Conservation (phyloP, 202 grass and related monocot species). For the Dendrocalamus latiflorus region DNA sequence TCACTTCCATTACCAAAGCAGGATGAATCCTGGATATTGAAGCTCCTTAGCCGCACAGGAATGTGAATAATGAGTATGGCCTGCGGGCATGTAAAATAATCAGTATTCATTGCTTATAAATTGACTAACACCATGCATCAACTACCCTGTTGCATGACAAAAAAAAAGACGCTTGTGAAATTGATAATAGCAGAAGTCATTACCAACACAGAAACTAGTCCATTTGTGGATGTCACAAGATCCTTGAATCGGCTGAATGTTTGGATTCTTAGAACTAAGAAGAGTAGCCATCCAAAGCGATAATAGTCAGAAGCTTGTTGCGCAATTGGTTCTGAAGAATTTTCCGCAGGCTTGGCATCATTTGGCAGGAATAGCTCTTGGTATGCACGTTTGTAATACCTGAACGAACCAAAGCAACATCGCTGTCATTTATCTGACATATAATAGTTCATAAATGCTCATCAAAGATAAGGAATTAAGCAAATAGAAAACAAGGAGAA, state of each 20-base stretch:
- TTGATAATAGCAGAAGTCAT: slow-evolving; percentile 3
- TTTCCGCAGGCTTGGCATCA: slow-evolving; percentile 39
- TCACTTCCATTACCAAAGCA: slow-evolving; percentile 56
- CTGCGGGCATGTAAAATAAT: slow-evolving; percentile 38
- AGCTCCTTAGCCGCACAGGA: slow-evolving; percentile 63
- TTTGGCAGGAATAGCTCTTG: slow-evolving; percentile 71
- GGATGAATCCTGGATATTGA: slow-evolving; percentile 54
- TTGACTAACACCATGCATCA: slow-evolving; percentile 12
- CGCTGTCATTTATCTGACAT: neutral
- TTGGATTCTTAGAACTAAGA: slow-evolving; percentile 74
- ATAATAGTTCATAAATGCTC: neutral
- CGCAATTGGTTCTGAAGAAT: slow-evolving; percentile 32
- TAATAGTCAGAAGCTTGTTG: slow-evolving; percentile 62
- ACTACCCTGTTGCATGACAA: slow-evolving; percentile 9
- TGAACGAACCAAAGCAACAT: slow-evolving; percentile 40
- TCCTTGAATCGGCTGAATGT: slow-evolving; percentile 74
- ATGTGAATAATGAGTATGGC: slow-evolving; percentile 82
- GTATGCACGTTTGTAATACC: slow-evolving; percentile 84
- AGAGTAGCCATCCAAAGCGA: slow-evolving; percentile 90
- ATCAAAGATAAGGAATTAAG: neutral
- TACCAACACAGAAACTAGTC: slow-evolving; percentile 78
- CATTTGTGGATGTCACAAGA: slow-evolving; percentile 88
- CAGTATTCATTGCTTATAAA: slow-evolving; percentile 2
- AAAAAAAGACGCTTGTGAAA: neutral
- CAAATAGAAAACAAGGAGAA: slow-evolving; percentile 2